Percentiles rank a stretch among this genome's conserved stretches.
Evolutionary conservation across 2,329 filamentous ascomycete genomes (phyloP).

Genomic region (Diaporthe australafricana): DNA sequence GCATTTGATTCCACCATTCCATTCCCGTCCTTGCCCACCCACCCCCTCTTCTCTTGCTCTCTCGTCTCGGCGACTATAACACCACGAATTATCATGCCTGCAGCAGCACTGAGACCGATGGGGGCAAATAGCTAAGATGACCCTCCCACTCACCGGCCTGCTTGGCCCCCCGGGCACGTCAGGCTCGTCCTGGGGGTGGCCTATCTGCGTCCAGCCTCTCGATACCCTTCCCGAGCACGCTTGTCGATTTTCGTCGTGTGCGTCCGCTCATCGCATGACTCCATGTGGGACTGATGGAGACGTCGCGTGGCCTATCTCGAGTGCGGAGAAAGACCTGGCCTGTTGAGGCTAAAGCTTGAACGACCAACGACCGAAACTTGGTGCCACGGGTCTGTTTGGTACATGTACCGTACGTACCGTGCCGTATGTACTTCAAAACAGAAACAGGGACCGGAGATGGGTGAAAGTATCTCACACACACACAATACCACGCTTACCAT

Average conservation of each 20-base stretch:
- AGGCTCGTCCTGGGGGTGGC: background rate
- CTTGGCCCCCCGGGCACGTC: conserved; percentile 2
- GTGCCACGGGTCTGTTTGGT: conserved; percentile 1
- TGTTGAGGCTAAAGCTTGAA: conserved; percentile 30
- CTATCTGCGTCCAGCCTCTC: conserved; percentile 25
- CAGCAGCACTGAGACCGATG: conserved; percentile 14
- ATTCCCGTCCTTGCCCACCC: background rate
- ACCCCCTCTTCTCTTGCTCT: background rate
- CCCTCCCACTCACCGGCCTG: conserved; percentile 23
- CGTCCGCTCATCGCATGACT: conserved; percentile 33
- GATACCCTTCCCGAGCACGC: conserved; percentile 15
- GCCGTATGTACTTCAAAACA: background rate
- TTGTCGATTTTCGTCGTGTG: conserved; percentile 31
- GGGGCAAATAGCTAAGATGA: conserved; percentile 15
- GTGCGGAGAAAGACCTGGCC: conserved; percentile 31
- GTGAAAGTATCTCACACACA: background rate
- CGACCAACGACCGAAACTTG: conserved; percentile 13
- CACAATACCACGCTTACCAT: background rate
- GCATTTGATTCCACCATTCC: conserved; percentile 11
- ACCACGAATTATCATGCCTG: conserved; percentile 23
- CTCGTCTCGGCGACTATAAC: conserved; percentile 18
- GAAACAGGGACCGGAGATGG: background rate
- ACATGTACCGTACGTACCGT: background rate
- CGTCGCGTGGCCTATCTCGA: conserved; percentile 29
- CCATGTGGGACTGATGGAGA: conserved; percentile 33